Base-by-base conservation (phyloP, 805 yeast species). In the Candida verbasci region DNA sequence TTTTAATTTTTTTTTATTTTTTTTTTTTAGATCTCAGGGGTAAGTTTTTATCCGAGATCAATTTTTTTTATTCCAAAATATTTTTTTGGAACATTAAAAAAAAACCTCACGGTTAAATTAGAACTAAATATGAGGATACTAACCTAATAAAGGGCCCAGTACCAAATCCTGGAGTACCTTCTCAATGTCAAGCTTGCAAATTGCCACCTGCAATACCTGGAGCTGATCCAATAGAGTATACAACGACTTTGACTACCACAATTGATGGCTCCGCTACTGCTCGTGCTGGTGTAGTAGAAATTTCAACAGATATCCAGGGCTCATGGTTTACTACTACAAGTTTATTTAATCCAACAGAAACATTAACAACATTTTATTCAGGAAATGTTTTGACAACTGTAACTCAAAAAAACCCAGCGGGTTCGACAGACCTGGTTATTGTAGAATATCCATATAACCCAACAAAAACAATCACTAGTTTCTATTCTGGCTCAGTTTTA, bases 141-240 rank as follows among this genome's bases (percentile, higher is more conserved):
- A 6, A 9, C 10, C 47, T 30, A n/a, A n/a, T n/a, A n/a, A 25
- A 34, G 22, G 53, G 40, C 31, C 35, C 47, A 15, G 44, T 50
- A 11, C 53, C 51, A 21, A 42, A 48, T 37, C 40, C 51, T 17
- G 46, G 39, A 16, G 38, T 50, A 31, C 56, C 56, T 24, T 23
- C 46, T 15, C 26, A 40, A 33, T 51, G 56, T 47, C 40, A 40
- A 17, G 40, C 35, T 11, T 52, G 56, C 45, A 25, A 34, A 21
- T 30, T 33, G 10, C 34, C 43, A 26, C 53, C 49, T 22, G 29
- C 34, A 21, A 30, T 43, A 30, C 50, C 52, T 32, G 44, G 39
- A 23, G 41, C 39, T 17, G 39, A 27, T 17, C 35, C 35, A 52
- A 10, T 41, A 14, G 41, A 35, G 12, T 42, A 35, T 39, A 46